A percentile compares a stretch with the other conserved stretches of the same genome.
Evolutionary conservation across 202 grass and related monocot genomes (phyloP).

Genomic region (Sporobolus alterniflorus): DNA sequence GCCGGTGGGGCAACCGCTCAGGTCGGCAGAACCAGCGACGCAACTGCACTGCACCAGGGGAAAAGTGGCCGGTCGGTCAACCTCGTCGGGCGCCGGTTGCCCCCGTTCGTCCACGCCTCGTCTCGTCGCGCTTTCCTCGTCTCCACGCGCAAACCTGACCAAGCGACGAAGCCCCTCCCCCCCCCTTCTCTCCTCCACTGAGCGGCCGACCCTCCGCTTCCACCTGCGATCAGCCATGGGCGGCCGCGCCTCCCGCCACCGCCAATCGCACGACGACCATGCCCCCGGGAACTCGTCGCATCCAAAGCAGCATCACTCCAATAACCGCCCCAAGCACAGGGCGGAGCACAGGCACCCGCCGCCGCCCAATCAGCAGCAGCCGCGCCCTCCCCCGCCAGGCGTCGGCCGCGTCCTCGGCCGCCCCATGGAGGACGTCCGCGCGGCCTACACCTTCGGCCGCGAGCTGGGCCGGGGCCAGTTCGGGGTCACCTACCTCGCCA

Average conservation of each 20-base stretch:
- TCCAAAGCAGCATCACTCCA: neutral
- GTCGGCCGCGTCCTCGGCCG: slow-evolving; percentile 48
- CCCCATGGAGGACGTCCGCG: slow-evolving; percentile 70
- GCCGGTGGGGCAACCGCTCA: no score
- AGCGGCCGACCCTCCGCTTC: no score
- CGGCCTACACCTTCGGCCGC: slow-evolving; percentile 64
- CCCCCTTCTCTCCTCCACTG: no score
- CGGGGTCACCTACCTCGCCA: neutral
- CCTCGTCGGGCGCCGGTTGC: no score
- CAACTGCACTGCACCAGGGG: no score
- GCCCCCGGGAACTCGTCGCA: neutral
- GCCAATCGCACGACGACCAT: neutral
- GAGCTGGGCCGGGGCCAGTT: slow-evolving; percentile 85
- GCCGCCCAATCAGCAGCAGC: neutral
- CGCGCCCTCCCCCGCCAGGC: neutral
- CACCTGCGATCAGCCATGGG: neutral
- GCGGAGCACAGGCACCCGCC: neutral
- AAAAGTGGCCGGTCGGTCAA: no score
- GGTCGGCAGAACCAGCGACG: no score
- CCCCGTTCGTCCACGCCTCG: no score
- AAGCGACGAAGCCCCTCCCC: no score
- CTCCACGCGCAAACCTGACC: no score
- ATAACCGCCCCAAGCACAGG: no score
- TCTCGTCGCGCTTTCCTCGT: no score
- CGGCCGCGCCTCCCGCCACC: neutral